Evolutionary conservation across 225 moss, liverwort and hornwort genomes (phyloP), one percentile per base, ranked within the genome.

Genomic region (Asterella californica): DNA sequence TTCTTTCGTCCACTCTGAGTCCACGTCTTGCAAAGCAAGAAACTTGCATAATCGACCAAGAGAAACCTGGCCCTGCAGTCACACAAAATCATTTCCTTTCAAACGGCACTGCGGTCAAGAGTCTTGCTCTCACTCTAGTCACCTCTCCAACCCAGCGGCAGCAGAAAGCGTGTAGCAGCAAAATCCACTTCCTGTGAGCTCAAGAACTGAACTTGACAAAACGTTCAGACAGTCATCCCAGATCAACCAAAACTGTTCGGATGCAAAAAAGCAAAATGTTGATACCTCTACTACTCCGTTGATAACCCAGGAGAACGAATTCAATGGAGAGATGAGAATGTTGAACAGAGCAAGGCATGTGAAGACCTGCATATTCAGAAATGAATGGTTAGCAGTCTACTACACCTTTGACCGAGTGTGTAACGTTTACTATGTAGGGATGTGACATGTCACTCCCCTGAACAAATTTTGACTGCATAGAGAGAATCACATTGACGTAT

Each of bases 311-410:
- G 96, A 94, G 80, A 97, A 92, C 42, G 53, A 81, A 77, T 93
- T 93, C 61, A 97, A 88, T 60, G 96, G 94, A 64, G 76, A 86
- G 52, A 93, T 90, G 59, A 97, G 93, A 65, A 97, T 97, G 49
- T 93, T 91, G 87, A 97, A 94, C 59, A 97, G 88, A 80, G 94
- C 90, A 76, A 97, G 91, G 78, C 96, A 93, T 47, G 94, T 97
- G 77, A 97, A 97, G 17, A 94, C 96, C 96, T 96, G 88, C 32
- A 79, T 15, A 32, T 29, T 15, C 67, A 72, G n/a, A 77, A 45
- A 74, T 14, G 32, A 25, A 32, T 18, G 24, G 19, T 34, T 34
- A 72, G n/a, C 60, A 60, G 60, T 62, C 6, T 4, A 71, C 10
- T 3, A n/a, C 1, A n/a, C 46, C 46, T 71, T 47, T 25, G n/a